phyloP scores from a whole-genome alignment of 371 early-diverging fungal species.

The Mucor irregularis region DNA sequence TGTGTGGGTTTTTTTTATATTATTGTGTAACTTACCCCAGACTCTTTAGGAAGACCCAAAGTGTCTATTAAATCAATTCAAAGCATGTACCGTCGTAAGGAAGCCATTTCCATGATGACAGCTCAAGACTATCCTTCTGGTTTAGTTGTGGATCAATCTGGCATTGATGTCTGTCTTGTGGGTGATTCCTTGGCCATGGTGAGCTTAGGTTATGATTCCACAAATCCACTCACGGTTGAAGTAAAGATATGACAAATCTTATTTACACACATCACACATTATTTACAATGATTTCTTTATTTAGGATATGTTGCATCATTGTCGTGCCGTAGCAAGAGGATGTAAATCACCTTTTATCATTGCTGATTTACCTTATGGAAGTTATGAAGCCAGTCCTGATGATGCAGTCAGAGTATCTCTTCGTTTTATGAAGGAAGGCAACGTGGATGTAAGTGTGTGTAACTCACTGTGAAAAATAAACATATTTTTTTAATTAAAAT shows the following conservation, averaged over 20 bases:
- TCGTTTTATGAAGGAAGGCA: constrained; percentile 84
- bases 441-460: constrained; percentile 65
- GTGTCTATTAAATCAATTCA: constrained; percentile 81
- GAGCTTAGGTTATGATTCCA: constrained; percentile 84
- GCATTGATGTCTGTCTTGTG: constrained; percentile 87
- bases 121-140: constrained; percentile 92
- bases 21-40: constrained; percentile 19
- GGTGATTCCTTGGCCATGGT: constrained; percentile 98
- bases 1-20: neutral
- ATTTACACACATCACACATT: neutral
- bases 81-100: constrained; percentile 67
- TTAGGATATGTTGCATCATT: constrained; percentile 95
- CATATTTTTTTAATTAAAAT: neutral
- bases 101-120: constrained; percentile 85
- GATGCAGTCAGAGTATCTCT: constrained; percentile 78
- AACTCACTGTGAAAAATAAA: neutral
- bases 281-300: neutral
- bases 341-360: constrained; percentile 75
- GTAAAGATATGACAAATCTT: constrained; percentile 32
- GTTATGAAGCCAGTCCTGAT: constrained; percentile 77
- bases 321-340: constrained; percentile 86
- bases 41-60: constrained; percentile 58
- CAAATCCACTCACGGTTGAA: constrained; percentile 86
- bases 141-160: constrained; percentile 77
- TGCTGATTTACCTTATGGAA: constrained; percentile 91